Conservation (phyloP, 2,329 filamentous ascomycete species). For the Chalaropsis thielavioides region DNA sequence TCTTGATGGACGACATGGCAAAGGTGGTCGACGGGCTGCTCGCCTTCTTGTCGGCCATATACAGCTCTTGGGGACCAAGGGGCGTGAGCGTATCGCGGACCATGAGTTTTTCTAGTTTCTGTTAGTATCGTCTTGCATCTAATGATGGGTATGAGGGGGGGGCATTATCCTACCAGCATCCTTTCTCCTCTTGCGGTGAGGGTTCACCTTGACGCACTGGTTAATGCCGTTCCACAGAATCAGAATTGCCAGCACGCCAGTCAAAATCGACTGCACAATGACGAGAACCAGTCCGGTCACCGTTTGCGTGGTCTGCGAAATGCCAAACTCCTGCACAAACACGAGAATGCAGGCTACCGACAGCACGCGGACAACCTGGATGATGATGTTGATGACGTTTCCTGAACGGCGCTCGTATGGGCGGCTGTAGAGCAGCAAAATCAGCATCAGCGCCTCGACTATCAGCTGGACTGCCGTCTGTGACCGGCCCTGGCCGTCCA, state of each 20-base stretch:
- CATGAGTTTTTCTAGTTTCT: slow-evolving; percentile 44
- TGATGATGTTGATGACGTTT: slow-evolving; percentile 86
- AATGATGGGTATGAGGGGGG: neutral
- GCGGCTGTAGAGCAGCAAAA: slow-evolving; percentile 65
- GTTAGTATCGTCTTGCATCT: slow-evolving; percentile 22
- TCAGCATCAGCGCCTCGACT: slow-evolving; percentile 67
- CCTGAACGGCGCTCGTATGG: slow-evolving; percentile 77
- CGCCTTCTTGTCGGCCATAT: slow-evolving; percentile 21
- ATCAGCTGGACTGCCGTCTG: slow-evolving; percentile 70
- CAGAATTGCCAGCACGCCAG: slow-evolving; percentile 67
- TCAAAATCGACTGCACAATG: slow-evolving; percentile 74
- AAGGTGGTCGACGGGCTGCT: slow-evolving; percentile 29
- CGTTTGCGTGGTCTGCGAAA: slow-evolving; percentile 84
- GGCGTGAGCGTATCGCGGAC: slow-evolving; percentile 67
- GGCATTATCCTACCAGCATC: slow-evolving; percentile 55
- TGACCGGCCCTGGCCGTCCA: slow-evolving; percentile 67
- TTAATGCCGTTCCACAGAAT: slow-evolving; percentile 82
- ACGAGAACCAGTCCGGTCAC: slow-evolving; percentile 87
- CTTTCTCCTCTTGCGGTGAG: slow-evolving; percentile 76
- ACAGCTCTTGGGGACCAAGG: slow-evolving; percentile 49
- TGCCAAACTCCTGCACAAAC: slow-evolving; percentile 84
- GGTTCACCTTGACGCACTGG: slow-evolving; percentile 71
- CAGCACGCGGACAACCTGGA: slow-evolving; percentile 75
- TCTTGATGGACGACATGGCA: slow-evolving; percentile 29
- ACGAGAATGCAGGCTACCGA: slow-evolving; percentile 81